A percentile compares a stretch with the other conserved stretches of the same genome.
These are phyloP conservation scores for Linum trigynum DNA, from an alignment of 345 rosid genomes.

Conservation along the genomic window DNA sequence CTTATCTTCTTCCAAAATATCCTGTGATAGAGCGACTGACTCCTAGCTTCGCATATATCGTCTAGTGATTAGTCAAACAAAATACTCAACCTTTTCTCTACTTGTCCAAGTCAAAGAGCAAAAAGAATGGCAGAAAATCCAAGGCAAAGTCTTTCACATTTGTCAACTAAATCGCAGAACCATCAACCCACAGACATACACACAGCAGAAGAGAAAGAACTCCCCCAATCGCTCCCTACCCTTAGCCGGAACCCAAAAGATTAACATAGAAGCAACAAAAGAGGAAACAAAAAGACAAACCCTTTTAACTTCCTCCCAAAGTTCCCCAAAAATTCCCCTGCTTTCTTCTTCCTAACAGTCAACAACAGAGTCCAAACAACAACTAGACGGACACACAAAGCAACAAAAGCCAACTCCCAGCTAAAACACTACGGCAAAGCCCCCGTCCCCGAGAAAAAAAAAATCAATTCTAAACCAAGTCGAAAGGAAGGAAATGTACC, in stretches of 20 bases:
- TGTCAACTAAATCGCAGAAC: not conserved
- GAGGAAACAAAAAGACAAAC: too few relatives aligned
- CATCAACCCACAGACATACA: not conserved
- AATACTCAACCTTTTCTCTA: too few relatives aligned
- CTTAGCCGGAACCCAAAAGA: not conserved
- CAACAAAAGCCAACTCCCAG: not conserved
- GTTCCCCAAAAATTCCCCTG: too few relatives aligned
- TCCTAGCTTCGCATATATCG: too few relatives aligned
- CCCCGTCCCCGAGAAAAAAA: too few relatives aligned
- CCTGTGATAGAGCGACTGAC: too few relatives aligned
- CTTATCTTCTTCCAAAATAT: too few relatives aligned
- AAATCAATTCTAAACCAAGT: too few relatives aligned
- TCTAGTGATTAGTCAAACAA: too few relatives aligned
- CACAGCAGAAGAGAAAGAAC: not conserved
- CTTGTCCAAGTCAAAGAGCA: too few relatives aligned
- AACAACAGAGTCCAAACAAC: not conserved
- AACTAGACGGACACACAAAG: not conserved
- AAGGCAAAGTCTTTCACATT: not conserved
- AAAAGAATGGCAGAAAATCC: too few relatives aligned
- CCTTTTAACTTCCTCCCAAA: not conserved
- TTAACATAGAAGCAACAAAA: not conserved
- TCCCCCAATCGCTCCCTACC: not conserved
- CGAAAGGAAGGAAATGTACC: constrained; percentile 27
- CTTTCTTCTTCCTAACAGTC: not conserved
- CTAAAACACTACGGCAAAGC: too few relatives aligned